Evolutionary conservation across 768 basidiomycete genomes (phyloP), one percentile per base, ranked within the genome.

Genomic region (Suillus clintonianus): DNA sequence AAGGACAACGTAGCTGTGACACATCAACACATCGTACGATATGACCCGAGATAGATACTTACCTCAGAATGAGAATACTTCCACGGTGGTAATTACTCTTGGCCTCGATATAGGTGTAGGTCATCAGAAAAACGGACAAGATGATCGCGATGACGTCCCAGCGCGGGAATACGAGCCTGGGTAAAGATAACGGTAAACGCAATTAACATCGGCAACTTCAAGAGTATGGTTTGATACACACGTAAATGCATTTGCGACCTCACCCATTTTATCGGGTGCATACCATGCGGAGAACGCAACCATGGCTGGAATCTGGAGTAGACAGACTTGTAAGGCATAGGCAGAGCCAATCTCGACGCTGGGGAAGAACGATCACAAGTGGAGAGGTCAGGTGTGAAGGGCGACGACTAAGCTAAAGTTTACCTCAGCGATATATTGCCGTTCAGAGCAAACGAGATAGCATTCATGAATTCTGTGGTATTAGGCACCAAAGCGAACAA

Each of bases 341-440:
- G 97, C 97, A 1, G 97, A 99, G 15, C 97, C 97, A 70, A 99
- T 99, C 78, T 99, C 97, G 95, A 99, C 98, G 75, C 96, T 98
- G 67, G 36, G 63, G 45, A 11, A 27, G 27, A n/a, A 54, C 24
- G 24, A 42, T 48, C 62, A 47, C 63, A 59, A 68, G 50, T 13
- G 50, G 30, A 68, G 54, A 10, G 47, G 34, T 57, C 7, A 57
- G 56, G 34, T 32, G 51, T 59, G n/a, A 9, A n/a, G 1, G 2
- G 3, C 30, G 5, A 47, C 43, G 3, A 39, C 15, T 19, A 55
- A n/a, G 42, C 42, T 1, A 32, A 36, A 6, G 66, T 85, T 56
- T 68, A 94, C 96, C 94, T 95, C 30, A 99, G 78, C 2, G 97
- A 94, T 67, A 99, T 99, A 74, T 99, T 99, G 7, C 91, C 97